phyloP scores from a whole-genome alignment of 768 basidiomycete genomes.

The Tulasnella sp. region DNA sequence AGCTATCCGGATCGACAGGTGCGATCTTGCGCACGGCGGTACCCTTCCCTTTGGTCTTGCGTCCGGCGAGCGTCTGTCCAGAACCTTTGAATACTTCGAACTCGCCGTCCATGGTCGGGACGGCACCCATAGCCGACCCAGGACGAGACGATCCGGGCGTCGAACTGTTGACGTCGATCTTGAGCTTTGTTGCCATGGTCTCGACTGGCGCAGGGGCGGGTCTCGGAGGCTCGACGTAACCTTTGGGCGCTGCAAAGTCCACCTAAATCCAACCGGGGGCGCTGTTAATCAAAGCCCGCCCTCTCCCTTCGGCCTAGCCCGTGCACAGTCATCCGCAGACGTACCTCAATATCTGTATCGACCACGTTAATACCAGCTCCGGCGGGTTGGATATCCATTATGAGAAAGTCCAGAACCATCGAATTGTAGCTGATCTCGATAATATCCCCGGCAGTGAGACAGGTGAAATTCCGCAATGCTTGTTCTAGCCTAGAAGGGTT shows the following conservation, averaged over 20 bases:
- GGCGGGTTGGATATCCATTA: slow-evolving; percentile 87
- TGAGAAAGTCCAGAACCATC: slow-evolving; percentile 86
- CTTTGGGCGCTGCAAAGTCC: slow-evolving; percentile 87
- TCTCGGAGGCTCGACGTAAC: slow-evolving; percentile 89
- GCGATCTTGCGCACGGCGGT: slow-evolving; percentile 75
- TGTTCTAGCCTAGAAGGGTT: slow-evolving; percentile 67
- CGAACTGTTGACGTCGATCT: slow-evolving; percentile 80
- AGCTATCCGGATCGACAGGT: slow-evolving; percentile 65
- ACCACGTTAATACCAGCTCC: slow-evolving; percentile 80
- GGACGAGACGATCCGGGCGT: slow-evolving; percentile 82
- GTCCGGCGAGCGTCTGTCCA: slow-evolving; percentile 80
- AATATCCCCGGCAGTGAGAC: slow-evolving; percentile 88
- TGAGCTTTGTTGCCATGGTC: slow-evolving; percentile 95
- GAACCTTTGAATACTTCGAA: slow-evolving; percentile 89
- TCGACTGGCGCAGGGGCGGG: slow-evolving; percentile 67
- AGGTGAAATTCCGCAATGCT: slow-evolving; percentile 85
- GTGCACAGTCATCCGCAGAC: background rate
- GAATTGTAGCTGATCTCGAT: slow-evolving; percentile 97
- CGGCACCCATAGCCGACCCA: slow-evolving; percentile 43
- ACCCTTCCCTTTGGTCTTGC: slow-evolving; percentile 93
- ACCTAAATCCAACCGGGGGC: slow-evolving; percentile 31
- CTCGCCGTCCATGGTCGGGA: background rate
- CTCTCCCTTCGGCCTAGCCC: background rate
- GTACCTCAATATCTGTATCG: slow-evolving; percentile 83
- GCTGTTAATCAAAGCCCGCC: background rate